phyloP scores from a whole-genome alignment of 2,329 filamentous ascomycete species.

The Chalara sp. region DNA sequence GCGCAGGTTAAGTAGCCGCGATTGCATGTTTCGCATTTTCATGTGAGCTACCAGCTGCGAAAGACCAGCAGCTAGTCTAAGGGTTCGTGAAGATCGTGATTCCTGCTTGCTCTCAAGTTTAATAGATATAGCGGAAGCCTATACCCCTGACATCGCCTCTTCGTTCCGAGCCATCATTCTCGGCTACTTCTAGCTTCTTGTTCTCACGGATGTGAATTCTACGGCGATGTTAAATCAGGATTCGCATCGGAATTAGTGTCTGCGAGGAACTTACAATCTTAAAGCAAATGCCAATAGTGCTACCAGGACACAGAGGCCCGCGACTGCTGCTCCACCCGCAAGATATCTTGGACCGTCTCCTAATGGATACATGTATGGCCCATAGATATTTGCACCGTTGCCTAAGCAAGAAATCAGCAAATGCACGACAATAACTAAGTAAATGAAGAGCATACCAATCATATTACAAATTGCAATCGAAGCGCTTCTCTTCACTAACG shows the following conservation, averaged over 20 bases:
- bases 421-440: too few relatives aligned
- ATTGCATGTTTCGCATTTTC: too few relatives aligned
- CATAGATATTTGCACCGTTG: constrained; percentile 28
- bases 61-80: too few relatives aligned
- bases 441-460: constrained; percentile 2
- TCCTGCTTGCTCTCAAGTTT: background rate
- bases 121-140: constrained; percentile 12
- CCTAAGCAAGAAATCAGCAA: background rate
- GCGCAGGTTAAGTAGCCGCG: too few relatives aligned
- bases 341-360: constrained; percentile 31
- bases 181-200: constrained; percentile 21
- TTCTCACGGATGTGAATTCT: constrained; percentile 27
- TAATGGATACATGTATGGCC: constrained; percentile 26
- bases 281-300: constrained; percentile 27
- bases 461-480: constrained; percentile 23
- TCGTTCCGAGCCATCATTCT: constrained; percentile 6
- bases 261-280: constrained; percentile 14
- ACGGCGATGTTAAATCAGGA: constrained; percentile 3
- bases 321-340: constrained; percentile 15
- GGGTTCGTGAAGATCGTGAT: too few relatives aligned
- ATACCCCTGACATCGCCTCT: background rate
- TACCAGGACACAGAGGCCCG: too few relatives aligned
- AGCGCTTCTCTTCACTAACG: constrained; percentile 27
- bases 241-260: background rate
- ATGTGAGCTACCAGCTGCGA: too few relatives aligned